These are phyloP conservation scores for Colletotrichum sublineola DNA, from an alignment of 2,329 filamentous ascomycete species.

Conservation along the genomic window DNA sequence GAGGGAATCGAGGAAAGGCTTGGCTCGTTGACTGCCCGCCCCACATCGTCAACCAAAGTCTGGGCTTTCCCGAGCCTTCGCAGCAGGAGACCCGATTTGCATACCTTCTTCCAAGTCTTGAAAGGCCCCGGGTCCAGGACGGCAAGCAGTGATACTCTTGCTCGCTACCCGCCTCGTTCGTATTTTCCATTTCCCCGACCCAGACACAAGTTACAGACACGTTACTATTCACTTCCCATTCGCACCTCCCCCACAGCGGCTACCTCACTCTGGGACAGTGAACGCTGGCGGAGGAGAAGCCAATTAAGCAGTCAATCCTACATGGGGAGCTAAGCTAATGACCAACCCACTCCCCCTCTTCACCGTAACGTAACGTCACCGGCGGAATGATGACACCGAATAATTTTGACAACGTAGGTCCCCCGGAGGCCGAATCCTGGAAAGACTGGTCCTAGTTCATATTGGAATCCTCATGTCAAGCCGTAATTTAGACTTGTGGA, in stretches of 20 bases:
- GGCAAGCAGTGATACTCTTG: neutral
- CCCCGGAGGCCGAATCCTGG: neutral
- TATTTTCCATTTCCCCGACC: slow-evolving; percentile 10
- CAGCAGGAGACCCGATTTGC: neutral
- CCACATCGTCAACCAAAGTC: neutral
- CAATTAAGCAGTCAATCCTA: neutral
- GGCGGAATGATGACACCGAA: slow-evolving; percentile 31
- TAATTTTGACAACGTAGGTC: slow-evolving; percentile 28
- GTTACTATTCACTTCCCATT: neutral
- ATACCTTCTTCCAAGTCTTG: neutral
- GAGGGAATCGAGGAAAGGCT: neutral
- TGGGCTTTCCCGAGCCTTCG: neutral
- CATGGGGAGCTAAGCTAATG: slow-evolving; percentile 1
- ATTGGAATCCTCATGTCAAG: slow-evolving; percentile 8
- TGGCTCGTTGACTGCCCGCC: neutral
- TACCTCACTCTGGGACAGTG: slow-evolving; percentile 6
- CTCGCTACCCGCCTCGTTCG: slow-evolving; percentile 9
- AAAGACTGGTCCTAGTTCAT: neutral
- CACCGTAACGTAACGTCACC: slow-evolving; percentile 26
- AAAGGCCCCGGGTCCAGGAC: neutral
- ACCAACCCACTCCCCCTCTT: neutral
- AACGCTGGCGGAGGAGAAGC: slow-evolving; percentile 8
- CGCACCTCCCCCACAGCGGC: neutral
- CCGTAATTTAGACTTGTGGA: slow-evolving; percentile 30
- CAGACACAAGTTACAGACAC: slow-evolving; percentile 16